phyloP scores from a whole-genome alignment of 2,329 filamentous ascomycete species.

The Meredithiella fracta region DNA sequence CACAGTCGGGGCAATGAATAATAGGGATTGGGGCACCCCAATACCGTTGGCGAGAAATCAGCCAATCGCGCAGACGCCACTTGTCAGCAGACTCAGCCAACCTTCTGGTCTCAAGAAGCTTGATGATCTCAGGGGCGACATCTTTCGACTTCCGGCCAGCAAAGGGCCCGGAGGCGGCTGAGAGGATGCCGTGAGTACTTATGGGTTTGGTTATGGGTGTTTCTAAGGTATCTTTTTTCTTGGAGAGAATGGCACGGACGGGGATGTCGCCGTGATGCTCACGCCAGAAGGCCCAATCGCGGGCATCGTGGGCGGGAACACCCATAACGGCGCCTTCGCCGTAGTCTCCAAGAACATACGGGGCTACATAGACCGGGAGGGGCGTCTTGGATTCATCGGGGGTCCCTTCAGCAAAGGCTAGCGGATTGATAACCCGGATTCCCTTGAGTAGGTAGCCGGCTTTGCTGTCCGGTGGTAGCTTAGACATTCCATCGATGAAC shows the following conservation, averaged over 20 bases:
- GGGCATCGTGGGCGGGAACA: constrained; percentile 66
- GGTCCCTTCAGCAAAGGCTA: constrained; percentile 37
- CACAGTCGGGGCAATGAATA: constrained; percentile 62
- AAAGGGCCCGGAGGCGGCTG: constrained; percentile 47
- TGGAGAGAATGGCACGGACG: constrained; percentile 43
- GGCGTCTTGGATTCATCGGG: constrained; percentile 36
- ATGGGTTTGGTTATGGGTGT: constrained; percentile 30
- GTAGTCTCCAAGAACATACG: constrained; percentile 73
- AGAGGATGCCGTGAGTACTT: constrained; percentile 50
- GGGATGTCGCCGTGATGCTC: constrained; percentile 45
- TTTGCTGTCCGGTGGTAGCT: constrained; percentile 38
- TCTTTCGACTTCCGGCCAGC: constrained; percentile 45
- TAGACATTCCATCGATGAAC: constrained; percentile 49
- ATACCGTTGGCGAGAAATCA: constrained; percentile 81
- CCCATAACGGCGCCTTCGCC: constrained; percentile 85
- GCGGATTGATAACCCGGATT: constrained; percentile 47
- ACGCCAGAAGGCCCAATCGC: constrained; percentile 69
- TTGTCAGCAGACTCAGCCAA: constrained; percentile 49
- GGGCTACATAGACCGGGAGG: constrained; percentile 63
- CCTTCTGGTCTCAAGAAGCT: constrained; percentile 35
- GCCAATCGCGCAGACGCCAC: constrained; percentile 76
- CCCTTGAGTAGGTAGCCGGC: constrained; percentile 51
- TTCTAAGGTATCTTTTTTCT: constrained; percentile 25
- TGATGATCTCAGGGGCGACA: constrained; percentile 44
- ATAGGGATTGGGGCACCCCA: constrained; percentile 88